Conservation (phyloP, 192 early-diverging fungal species). For the Backusella morwellensis region DNA sequence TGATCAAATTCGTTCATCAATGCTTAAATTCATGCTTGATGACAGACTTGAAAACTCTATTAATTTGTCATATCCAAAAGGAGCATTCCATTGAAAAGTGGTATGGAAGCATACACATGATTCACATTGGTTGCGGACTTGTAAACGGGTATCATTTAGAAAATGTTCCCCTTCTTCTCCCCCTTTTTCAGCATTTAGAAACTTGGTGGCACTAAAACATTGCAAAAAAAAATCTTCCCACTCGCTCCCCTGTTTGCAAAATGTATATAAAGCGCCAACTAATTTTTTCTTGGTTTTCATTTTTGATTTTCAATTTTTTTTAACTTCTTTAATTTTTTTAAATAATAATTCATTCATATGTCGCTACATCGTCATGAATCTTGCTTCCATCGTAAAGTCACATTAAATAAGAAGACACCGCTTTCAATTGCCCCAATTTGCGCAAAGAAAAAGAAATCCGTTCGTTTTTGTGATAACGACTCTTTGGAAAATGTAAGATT, state of each 20-base stretch:
- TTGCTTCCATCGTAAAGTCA: neutral
- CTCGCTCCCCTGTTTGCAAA: neutral
- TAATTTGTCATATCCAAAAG: neutral
- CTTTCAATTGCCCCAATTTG: neutral
- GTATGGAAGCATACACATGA: neutral
- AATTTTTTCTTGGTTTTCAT: neutral
- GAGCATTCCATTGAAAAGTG: neutral
- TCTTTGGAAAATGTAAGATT: constrained; percentile 15
- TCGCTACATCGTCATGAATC: neutral
- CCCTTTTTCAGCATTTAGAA: neutral
- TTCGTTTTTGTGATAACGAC: constrained; percentile 14
- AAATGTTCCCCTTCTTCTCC: neutral
- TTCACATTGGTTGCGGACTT: neutral
- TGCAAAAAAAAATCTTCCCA: neutral
- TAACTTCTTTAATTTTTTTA: neutral
- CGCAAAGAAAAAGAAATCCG: constrained; percentile 10
- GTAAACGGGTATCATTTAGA: neutral
- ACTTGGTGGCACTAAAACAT: neutral
- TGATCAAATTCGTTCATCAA: neutral
- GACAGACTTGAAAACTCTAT: neutral
- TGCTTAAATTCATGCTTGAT: neutral
- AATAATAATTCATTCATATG: neutral
- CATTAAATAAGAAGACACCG: constrained; percentile 5
- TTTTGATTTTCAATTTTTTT: neutral
- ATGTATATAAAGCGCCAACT: neutral